These are phyloP conservation scores for Myxozyma monticola DNA, from an alignment of 805 yeast genomes.

Conservation along the genomic window DNA sequence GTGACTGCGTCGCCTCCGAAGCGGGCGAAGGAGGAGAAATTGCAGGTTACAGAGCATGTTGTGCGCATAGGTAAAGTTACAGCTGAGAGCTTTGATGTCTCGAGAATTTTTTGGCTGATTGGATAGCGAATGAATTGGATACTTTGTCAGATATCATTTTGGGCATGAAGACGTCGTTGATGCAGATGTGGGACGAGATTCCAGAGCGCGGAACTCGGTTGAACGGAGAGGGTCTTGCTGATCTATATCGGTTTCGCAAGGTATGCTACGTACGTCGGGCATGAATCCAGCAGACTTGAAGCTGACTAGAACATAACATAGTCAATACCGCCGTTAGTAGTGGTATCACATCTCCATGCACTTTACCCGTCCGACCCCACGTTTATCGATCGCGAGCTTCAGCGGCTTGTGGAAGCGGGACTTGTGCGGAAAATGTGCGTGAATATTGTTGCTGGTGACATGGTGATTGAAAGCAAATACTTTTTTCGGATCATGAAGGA, in stretches of 20 bases:
- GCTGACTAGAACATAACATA: not conserved
- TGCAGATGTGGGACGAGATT: conserved; percentile 37
- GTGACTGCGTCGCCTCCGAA: conserved; percentile 1
- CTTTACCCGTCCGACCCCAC: conserved; percentile 41
- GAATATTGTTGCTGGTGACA: conserved; percentile 38
- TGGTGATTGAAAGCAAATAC: conserved; percentile 35
- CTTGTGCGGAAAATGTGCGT: conserved; percentile 35
- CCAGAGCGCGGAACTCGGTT: conserved; percentile 37
- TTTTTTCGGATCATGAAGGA: conserved; percentile 25
- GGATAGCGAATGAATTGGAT: conserved; percentile 20
- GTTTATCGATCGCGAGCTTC: conserved; percentile 40
- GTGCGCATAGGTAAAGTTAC: conserved; percentile 13
- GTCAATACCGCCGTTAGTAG: conserved; percentile 38
- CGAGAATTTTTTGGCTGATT: too few species aligned
- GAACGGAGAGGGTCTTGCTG: conserved; percentile 33
- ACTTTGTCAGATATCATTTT: conserved; percentile 28
- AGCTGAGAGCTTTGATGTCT: not conserved
- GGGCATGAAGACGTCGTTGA: conserved; percentile 33
- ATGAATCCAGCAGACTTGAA: not conserved
- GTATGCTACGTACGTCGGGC: not conserved
- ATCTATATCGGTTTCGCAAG: conserved; percentile 34
- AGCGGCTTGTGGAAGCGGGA: conserved; percentile 32
- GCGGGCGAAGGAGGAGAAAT: conserved; percentile 7
- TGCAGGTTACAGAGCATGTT: conserved; percentile 10
- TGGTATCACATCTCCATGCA: conserved; percentile 40